Base-by-base conservation (phyloP, 176 grass and related monocot genomes). In the Aechmea fasciata region DNA sequence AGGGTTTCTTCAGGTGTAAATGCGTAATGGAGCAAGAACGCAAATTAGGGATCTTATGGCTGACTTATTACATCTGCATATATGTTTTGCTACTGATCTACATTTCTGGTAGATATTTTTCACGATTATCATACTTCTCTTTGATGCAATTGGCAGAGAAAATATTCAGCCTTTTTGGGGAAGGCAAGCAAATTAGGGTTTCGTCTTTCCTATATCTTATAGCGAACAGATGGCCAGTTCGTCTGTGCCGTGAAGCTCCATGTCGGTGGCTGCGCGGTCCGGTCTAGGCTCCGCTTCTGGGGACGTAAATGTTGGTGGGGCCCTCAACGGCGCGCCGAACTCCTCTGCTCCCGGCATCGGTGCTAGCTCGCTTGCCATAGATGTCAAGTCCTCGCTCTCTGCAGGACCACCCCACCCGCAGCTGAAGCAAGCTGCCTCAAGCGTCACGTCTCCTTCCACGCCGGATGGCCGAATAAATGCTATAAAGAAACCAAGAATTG, bases 361-460 rank as follows among this genome's bases (percentile, higher is more conserved):
- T 64, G 95, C 91, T 72, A 93, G 90, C 66, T 99, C 95, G 24
- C 81, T 94, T 72, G 90, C 93, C 75, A 99, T 87, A 0, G 90
- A 94, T 67, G 84, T 84, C 17, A 99, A 99, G 84, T 99, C 95
- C 8, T 75, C 89, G 26, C 77, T 93, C 78, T 93, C 87, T 1
- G 82, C 90, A 65, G 90, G 95, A 64, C 79, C 87, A 57, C 95
- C 87, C 48, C 73, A 93, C 50, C 90, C 88, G 69, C 63, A 85
- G 74, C 83, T 87, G 59, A 92, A 94, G 72, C 73, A 79, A 69
- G 79, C 87, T 41, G 83, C 85, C 28, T 99, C 95, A 51, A 93
- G 87, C 77, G 87, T 90, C 71, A 94, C 95, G 65, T 99, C 95
- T 67, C 87, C 93, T 63, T 80, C 84, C 68, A 73, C 86, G 33